phyloP scores from a whole-genome alignment of 2,329 filamentous ascomycete genomes.

The Esteya vermicola region DNA sequence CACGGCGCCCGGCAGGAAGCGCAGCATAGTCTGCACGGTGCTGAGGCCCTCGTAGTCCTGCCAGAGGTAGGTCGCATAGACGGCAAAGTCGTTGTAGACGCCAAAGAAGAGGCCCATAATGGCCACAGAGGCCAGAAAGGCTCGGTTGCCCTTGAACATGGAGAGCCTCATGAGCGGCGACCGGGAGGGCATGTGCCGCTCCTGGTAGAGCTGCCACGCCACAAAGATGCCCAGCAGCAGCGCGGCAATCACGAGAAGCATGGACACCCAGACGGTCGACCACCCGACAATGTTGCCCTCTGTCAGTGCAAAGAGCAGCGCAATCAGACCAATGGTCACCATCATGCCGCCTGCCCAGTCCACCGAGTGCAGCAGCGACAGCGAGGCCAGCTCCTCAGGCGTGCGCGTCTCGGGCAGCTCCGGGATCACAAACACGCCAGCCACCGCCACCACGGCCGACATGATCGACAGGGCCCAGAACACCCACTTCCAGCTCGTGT shows the following conservation, averaged over 20 bases:
- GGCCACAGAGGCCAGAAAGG: conserved; percentile 47
- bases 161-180: conserved; percentile 50
- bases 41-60: conserved; percentile 49
- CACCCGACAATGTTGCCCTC: conserved; percentile 53
- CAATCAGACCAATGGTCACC: conserved; percentile 45
- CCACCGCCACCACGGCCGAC: conserved; percentile 38
- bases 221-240: conserved; percentile 40
- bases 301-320: conserved; percentile 50
- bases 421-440: conserved; percentile 47
- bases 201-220: conserved; percentile 45
- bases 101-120: conserved; percentile 54
- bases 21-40: conserved; percentile 48
- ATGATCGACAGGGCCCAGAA: conserved; percentile 52
- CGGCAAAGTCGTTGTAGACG: conserved; percentile 52
- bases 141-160: conserved; percentile 36
- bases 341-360: conserved; percentile 53
- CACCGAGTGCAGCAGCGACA: conserved; percentile 15
- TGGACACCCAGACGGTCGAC: conserved; percentile 45
- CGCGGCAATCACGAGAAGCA: conserved; percentile 41
- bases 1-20: conserved; percentile 52
- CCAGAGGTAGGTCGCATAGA: conserved; percentile 55
- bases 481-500: conserved; percentile 49
- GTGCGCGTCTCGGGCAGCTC: conserved; percentile 9
- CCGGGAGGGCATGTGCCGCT: conserved; percentile 22
- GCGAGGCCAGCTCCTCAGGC: not conserved